Base-by-base conservation (phyloP, 2,329 filamentous ascomycete species). In the Neopestalotiopsis clavispora region DNA sequence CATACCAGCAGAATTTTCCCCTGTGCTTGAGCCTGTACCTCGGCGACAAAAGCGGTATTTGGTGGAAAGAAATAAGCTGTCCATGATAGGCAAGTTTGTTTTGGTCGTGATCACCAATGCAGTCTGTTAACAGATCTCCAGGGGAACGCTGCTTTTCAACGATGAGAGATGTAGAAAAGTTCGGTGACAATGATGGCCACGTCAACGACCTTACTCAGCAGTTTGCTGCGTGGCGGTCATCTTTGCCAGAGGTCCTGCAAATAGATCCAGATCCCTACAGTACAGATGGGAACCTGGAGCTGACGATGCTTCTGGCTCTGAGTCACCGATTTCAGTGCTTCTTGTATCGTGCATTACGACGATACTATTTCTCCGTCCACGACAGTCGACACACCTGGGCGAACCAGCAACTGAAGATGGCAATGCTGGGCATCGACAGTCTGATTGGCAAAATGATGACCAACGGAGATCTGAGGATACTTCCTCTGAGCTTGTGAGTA, bases 401-500 rank as follows among this genome's bases (percentile, higher is more conserved):
- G 12, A 32, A 60, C 12, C 57, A 60, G 32, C 28, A 38, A 28
- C 32, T 60, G 14, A 60, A 60, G 17, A 60, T 14, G 14, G 32
- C 57, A 1, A 60, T 60, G 57, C 32, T 60, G 4, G 57, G 23
- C 9, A 14, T 30, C 23, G 57, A 60, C 32, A 34, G 14, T 38
- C 57, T 60, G 5, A 38, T 60, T 7, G 57, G 57, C 10, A 60
- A 28, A 60, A 23, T 23, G 6, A 60, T 60, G 17, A 60, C 57
- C 12, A 28, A 38, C 7, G 57, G 32, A 17, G 7, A 20, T 30
- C 14, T 60, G 13, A 30, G 32, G n/a, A 60, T 30, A 28, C 57
- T 60, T 60, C 57, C 57, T 38, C 23, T 60, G 28, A 60, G 32
- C 17, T 60, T 60, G 57, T 60, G 23, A 34, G 57, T 60, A 28